Base-by-base conservation (phyloP, 2,329 filamentous ascomycete genomes). In the Furcasterigmium sp. region DNA sequence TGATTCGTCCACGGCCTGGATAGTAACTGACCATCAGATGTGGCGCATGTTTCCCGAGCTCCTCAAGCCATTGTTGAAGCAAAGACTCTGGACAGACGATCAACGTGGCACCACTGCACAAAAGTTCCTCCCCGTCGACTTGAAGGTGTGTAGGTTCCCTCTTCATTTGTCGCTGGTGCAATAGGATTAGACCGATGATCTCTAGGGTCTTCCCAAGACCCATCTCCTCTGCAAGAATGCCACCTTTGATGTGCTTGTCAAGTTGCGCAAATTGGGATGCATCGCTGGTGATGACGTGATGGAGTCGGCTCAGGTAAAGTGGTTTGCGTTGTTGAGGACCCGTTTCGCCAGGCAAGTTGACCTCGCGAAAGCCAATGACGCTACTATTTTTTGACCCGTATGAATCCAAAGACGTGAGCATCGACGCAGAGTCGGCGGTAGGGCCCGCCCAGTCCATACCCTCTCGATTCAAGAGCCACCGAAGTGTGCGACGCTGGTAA, bases 171-270 rank as follows among this genome's bases (percentile, higher is more conserved):
- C 76, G 73, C 30, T 60, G 68, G 56, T 91, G 80, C 19, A 85
- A 66, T 8, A 79, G 68, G n/a, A 90, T 77, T 10, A 91, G 68
- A 4, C 82, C 75, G 36, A 90, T 78, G 3, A 87, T 70, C 62
- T 91, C 87, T 3, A 91, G 70, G 0, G 87, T 91, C 60, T 91
- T 91, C 2, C 87, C 87, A 1, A 91, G 67, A 0, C 87, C 87
- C 87, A 91, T 91, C 60, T 91, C 87, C 56, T 91, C 87, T 0
- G 85, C 81, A 5, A 91, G 65, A 38, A 89, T 82, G 1, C 85
- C 85, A 11, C 80, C 78, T 37, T 62, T 72, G 10, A 78, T 45
- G 1, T 53, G 50, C n/a, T 58, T 56, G 41, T 76, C 64, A 18
- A 59, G 46, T 36, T 65, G 57, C 26, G 61, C 58, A 43, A 79